These are phyloP conservation scores for Rugonectria rugulosa DNA, from an alignment of 2,329 filamentous ascomycete species.

Conservation along the genomic window DNA sequence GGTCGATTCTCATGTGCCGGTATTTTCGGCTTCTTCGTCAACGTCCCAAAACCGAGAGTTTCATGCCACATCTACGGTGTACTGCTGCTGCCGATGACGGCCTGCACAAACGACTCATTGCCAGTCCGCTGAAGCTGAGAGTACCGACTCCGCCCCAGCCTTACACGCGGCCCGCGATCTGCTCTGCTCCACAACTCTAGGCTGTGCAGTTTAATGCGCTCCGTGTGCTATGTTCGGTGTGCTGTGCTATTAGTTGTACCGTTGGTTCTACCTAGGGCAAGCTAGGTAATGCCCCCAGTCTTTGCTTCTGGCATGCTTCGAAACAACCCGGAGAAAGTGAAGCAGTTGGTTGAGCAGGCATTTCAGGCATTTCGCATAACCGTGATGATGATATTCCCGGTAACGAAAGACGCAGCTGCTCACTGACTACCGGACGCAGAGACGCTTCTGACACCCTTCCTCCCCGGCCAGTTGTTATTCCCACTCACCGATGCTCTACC, in stretches of 20 bases:
- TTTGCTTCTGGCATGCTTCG: neutral
- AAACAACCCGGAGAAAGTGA: neutral
- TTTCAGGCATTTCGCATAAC: neutral
- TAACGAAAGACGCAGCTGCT: too few relatives aligned
- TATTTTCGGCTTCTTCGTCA: slow-evolving; percentile 3
- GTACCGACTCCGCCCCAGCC: slow-evolving; percentile 33
- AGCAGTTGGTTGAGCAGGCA: too few relatives aligned
- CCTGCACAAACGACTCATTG: too few relatives aligned
- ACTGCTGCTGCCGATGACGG: neutral
- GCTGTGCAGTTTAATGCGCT: slow-evolving; percentile 26
- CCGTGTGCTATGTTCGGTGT: too few relatives aligned
- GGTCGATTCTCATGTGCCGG: neutral
- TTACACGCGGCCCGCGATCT: slow-evolving; percentile 39
- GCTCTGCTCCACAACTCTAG: slow-evolving; percentile 31
- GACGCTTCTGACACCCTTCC: too few relatives aligned
- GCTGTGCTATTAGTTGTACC: too few relatives aligned
- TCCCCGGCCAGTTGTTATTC: neutral
- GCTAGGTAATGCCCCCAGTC: neutral
- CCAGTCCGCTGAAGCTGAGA: too few relatives aligned
- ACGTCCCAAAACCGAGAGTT: neutral
- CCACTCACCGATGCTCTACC: slow-evolving; percentile 5
- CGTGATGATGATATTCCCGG: neutral
- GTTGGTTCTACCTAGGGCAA: too few relatives aligned
- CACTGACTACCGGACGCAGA: too few relatives aligned
- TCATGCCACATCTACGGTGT: too few relatives aligned